Evolutionary conservation across 169 alveolate species (phyloP).

Genomic region (Plasmodium ovale): DNA sequence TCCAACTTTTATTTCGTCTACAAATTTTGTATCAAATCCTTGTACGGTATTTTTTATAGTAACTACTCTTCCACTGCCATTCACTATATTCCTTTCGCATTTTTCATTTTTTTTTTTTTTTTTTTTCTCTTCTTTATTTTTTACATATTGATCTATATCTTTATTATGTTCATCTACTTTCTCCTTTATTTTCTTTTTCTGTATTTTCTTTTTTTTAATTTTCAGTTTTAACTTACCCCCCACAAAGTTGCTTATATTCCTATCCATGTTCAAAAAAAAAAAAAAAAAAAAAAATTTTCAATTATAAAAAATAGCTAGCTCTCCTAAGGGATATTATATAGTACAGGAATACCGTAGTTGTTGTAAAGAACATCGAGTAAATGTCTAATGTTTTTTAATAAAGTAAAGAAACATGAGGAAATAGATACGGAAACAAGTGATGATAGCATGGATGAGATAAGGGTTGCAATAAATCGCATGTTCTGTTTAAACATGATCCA

Average conservation of each 20-base stretch:
- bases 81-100: neutral
- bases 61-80: slow-evolving; percentile 84
- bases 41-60: slow-evolving; percentile 84
- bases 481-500: too few relatives aligned
- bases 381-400: too few relatives aligned
- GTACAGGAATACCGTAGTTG: too few relatives aligned
- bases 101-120: neutral
- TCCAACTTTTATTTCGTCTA: slow-evolving; percentile 79
- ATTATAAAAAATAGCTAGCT: too few relatives aligned
- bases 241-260: slow-evolving; percentile 11
- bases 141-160: neutral
- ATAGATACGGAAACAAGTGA: too few relatives aligned
- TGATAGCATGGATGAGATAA: too few relatives aligned
- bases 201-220: slow-evolving; percentile 40
- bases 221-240: slow-evolving; percentile 69
- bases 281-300: too few relatives aligned
- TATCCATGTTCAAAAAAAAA: too few relatives aligned
- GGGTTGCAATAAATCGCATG: too few relatives aligned
- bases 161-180: neutral
- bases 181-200: neutral
- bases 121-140: neutral
- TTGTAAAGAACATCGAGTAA: too few relatives aligned
- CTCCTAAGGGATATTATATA: too few relatives aligned
- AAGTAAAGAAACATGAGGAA: too few relatives aligned
- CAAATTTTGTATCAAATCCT: slow-evolving; percentile 85